These are phyloP conservation scores for Eudorina sp. DNA, from an alignment of 139 green algal species.

Conservation along the genomic window DNA sequence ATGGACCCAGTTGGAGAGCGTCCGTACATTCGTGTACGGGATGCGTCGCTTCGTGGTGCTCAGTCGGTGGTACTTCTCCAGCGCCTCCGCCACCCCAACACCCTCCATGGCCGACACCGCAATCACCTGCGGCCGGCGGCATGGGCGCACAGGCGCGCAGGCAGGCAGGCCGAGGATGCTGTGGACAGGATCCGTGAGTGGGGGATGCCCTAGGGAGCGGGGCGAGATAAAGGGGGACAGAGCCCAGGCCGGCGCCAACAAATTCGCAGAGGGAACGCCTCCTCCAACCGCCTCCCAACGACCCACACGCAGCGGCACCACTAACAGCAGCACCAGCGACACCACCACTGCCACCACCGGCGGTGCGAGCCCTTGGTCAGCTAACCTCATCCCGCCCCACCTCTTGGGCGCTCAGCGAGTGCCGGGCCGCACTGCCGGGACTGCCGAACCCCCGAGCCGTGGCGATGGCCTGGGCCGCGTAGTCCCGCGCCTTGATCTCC, in stretches of 20 bases:
- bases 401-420: neutral
- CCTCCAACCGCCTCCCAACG: too few species aligned
- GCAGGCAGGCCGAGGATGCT: too few species aligned
- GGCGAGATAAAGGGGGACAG: too few species aligned
- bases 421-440: neutral
- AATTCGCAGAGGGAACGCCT: too few species aligned
- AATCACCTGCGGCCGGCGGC: slow-evolving; percentile 60
- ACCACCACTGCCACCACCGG: too few species aligned
- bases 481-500: slow-evolving; percentile 67
- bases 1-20: slow-evolving; percentile 64
- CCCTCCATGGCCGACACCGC: slow-evolving; percentile 73
- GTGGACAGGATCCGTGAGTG: too few species aligned
- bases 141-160: too few species aligned
- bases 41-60: slow-evolving; percentile 51
- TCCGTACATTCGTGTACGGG: slow-evolving; percentile 67
- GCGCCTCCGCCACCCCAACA: slow-evolving; percentile 60
- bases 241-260: too few species aligned
- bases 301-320: too few species aligned
- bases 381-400: neutral
- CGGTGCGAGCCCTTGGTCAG: too few species aligned
- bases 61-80: slow-evolving; percentile 63
- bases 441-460: slow-evolving; percentile 33
- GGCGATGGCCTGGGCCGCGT: slow-evolving; percentile 65
- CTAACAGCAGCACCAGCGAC: too few species aligned
- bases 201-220: too few species aligned